Conservation (phyloP, 148 eudicot genomes). For the Vaccinium myrtillus region DNA sequence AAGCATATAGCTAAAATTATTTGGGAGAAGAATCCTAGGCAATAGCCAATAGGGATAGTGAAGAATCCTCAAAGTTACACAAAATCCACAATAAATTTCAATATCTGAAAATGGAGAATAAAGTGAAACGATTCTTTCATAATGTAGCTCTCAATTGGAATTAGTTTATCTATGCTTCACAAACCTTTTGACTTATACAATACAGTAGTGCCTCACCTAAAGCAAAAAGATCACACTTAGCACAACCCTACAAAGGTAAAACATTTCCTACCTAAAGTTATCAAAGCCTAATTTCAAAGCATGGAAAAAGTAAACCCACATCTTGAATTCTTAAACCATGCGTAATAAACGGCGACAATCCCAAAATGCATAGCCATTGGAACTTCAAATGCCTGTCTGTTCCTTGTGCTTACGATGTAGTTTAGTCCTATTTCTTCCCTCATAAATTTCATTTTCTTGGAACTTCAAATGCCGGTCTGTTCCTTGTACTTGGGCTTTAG, state of each 20-base stretch:
- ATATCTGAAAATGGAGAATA: neutral
- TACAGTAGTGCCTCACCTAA: neutral
- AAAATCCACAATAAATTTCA: neutral
- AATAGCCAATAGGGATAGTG: neutral
- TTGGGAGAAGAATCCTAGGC: slow-evolving; percentile 6
- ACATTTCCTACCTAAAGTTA: neutral
- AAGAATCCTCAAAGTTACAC: slow-evolving; percentile 5
- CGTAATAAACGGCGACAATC: too few species aligned
- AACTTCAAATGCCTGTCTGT: neutral
- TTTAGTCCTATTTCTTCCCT: neutral
- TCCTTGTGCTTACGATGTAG: neutral
- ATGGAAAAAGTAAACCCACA: neutral
- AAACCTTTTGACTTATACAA: neutral
- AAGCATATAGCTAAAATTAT: neutral
- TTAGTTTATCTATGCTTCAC: neutral
- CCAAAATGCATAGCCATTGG: neutral
- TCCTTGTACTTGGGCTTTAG: neutral
- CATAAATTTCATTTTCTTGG: too few species aligned
- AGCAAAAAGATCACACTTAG: slow-evolving; percentile 12
- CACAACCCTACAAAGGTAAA: neutral
- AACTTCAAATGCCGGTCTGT: neutral
- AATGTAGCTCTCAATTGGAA: neutral
- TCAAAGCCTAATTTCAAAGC: neutral
- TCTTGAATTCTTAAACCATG: neutral
- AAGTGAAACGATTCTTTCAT: neutral